These are phyloP conservation scores for Friedmanniomyces endolithicus DNA, from an alignment of 495 filamentous ascomycete species.

Conservation along the genomic window DNA sequence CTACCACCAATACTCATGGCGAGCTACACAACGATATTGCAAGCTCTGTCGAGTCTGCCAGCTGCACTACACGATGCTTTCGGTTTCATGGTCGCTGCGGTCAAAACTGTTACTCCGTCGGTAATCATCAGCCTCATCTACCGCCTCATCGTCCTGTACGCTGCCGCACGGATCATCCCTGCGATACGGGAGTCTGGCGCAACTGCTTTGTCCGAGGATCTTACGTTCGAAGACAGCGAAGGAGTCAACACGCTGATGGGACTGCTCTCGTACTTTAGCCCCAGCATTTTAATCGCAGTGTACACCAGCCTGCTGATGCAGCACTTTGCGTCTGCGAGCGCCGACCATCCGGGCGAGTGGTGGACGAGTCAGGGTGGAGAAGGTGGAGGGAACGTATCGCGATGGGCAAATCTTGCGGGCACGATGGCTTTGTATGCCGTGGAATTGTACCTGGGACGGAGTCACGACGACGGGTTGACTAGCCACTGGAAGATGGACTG, in stretches of 20 bases:
- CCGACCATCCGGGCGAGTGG: conserved; percentile 57
- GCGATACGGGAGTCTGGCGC: conserved; percentile 78
- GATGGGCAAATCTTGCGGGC: conserved; percentile 80
- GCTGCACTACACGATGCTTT: conserved; percentile 72
- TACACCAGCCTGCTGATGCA: conserved; percentile 96
- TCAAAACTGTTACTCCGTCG: conserved; percentile 85
- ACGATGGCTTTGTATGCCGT: conserved; percentile 84
- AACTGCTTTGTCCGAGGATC: conserved; percentile 63
- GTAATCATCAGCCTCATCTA: conserved; percentile 90
- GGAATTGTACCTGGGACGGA: conserved; percentile 71
- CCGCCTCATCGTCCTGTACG: conserved; percentile 85
- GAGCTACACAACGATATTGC: conserved; percentile 83
- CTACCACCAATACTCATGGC: conserved; percentile 96
- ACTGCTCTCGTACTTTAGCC: conserved; percentile 81
- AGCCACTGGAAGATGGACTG: conserved; percentile 91
- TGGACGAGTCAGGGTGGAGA: conserved; percentile 71
- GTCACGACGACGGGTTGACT: conserved; percentile 53
- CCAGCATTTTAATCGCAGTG: conserved; percentile 80
- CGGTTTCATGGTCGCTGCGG: conserved; percentile 75
- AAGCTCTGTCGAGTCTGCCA: conserved; percentile 71
- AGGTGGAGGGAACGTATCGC: conserved; percentile 72
- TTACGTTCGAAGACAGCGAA: conserved; percentile 69
- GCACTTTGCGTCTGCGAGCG: conserved; percentile 68
- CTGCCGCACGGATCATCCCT: conserved; percentile 89
- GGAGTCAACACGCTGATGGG: conserved; percentile 65